These are phyloP conservation scores for Skeletonema marinoi DNA, from an alignment of 108 stramenopile genomes.

Conservation along the genomic window DNA sequence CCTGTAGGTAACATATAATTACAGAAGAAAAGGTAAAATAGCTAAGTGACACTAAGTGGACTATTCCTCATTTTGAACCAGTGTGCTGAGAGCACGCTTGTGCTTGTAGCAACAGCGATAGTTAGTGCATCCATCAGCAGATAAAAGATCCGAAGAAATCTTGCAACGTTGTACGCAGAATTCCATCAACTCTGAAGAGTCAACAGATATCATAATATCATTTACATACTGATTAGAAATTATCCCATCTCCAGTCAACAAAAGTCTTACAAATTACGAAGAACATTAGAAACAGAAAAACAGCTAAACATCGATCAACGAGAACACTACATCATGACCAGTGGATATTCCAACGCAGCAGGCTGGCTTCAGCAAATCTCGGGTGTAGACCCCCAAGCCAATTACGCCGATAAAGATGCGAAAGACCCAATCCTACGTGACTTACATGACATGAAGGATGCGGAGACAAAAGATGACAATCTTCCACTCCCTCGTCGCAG, in stretches of 20 bases:
- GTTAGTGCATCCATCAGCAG: not conserved
- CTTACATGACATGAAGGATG: constrained; percentile 29
- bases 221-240: too few relatives aligned
- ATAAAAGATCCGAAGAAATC: constrained; percentile 5
- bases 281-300: not conserved
- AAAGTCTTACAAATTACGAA: not conserved
- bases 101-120: not conserved
- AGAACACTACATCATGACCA: constrained; percentile 30
- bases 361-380: constrained; percentile 35
- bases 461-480: constrained; percentile 8
- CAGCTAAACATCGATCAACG: not conserved
- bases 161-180: not conserved
- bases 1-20: too few relatives aligned
- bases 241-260: not conserved
- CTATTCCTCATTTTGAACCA: too few relatives aligned
- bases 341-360: constrained; percentile 35
- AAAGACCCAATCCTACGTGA: constrained; percentile 37
- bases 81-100: too few relatives aligned
- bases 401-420: constrained; percentile 11
- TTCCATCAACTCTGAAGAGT: not conserved
- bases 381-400: constrained; percentile 19
- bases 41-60: too few relatives aligned
- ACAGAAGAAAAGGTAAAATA: too few relatives aligned
- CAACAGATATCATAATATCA: too few relatives aligned
- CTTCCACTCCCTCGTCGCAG: not conserved